Conservation (phyloP, 2,329 filamentous ascomycete genomes). For the Aspergillus transmontanensis region DNA sequence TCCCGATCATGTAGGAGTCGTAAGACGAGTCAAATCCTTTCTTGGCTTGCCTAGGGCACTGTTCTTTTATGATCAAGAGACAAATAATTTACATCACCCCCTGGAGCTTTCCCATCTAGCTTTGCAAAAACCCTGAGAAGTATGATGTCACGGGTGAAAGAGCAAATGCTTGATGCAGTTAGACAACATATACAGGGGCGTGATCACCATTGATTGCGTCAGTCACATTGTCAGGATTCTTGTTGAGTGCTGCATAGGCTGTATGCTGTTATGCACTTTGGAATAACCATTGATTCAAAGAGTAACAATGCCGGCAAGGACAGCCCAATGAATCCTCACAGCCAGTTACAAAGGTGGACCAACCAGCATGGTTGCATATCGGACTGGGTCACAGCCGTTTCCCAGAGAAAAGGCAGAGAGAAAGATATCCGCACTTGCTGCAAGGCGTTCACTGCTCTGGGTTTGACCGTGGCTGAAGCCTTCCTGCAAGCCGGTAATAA, state of each 20-base stretch:
- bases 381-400: background rate
- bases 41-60: background rate
- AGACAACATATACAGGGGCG: background rate
- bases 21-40: constrained; percentile 1
- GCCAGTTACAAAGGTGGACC: background rate
- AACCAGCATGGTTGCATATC: background rate
- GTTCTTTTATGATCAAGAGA: background rate
- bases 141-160: background rate
- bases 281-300: background rate
- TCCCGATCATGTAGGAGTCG: background rate
- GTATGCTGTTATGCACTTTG: constrained; percentile 4
- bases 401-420: background rate
- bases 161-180: background rate
- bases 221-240: background rate
- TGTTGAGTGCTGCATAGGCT: background rate
- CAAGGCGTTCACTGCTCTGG: constrained; percentile 1
- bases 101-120: background rate
- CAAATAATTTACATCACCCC: background rate
- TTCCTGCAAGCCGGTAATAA: background rate
- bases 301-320: background rate
- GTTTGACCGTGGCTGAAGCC: background rate
- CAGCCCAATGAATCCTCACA: background rate
- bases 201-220: background rate
- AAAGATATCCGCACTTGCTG: background rate
- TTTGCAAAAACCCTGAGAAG: background rate